Evolutionary conservation across 345 rosid species (phyloP).

Genomic region (Melaleuca alternifolia): DNA sequence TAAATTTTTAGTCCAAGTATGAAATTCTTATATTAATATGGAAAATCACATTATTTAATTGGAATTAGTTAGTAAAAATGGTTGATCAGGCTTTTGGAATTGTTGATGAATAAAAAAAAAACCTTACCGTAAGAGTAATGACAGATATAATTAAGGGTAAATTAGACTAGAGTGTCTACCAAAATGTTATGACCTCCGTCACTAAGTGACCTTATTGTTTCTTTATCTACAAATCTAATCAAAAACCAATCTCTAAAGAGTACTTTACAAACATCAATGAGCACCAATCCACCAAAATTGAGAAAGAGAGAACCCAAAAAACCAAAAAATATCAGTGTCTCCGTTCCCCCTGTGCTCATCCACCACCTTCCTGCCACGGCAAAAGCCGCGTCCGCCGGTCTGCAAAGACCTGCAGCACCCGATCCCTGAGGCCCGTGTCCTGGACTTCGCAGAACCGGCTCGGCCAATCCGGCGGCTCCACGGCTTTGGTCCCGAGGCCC

Average conservation of each 20-base stretch:
- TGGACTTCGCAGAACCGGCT: slow-evolving; percentile 62
- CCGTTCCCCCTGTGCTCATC: neutral
- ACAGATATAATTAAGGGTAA: neutral
- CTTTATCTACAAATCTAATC: neutral
- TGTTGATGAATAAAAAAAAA: too few relatives aligned
- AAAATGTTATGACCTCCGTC: neutral
- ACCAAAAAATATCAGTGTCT: neutral
- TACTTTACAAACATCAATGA: neutral
- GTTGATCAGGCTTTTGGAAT: too few relatives aligned
- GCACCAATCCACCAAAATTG: neutral
- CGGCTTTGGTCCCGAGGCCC: slow-evolving; percentile 66
- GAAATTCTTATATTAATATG: neutral
- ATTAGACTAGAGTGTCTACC: neutral
- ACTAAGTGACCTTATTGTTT: neutral
- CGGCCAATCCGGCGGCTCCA: slow-evolving; percentile 76
- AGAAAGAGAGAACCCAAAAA: neutral
- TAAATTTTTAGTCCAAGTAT: neutral
- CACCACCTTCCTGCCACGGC: slow-evolving; percentile 40
- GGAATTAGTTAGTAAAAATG: too few relatives aligned
- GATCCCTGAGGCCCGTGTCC: slow-evolving; percentile 59
- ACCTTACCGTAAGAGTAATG: too few relatives aligned
- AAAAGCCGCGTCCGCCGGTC: slow-evolving; percentile 24
- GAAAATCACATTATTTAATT: neutral
- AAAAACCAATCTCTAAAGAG: neutral
- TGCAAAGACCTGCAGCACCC: slow-evolving; percentile 26